These are phyloP conservation scores for Naganishia vishniacii DNA, from an alignment of 768 basidiomycete species.

Conservation along the genomic window DNA sequence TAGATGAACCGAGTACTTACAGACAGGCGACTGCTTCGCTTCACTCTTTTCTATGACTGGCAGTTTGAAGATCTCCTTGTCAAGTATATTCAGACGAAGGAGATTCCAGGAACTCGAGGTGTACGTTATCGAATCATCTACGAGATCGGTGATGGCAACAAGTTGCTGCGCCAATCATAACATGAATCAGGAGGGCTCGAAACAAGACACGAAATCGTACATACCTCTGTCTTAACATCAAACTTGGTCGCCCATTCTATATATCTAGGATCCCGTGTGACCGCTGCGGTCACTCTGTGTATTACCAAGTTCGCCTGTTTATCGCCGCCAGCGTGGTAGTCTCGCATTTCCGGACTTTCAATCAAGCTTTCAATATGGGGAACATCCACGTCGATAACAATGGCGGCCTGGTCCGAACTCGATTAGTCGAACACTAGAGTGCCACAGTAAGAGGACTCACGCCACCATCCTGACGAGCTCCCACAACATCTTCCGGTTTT, in stretches of 20 bases:
- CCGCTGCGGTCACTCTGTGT: slow-evolving; percentile 66
- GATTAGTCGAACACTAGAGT: no score
- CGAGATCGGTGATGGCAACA: slow-evolving; percentile 62
- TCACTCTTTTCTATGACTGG: slow-evolving; percentile 52
- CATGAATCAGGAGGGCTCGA: neutral
- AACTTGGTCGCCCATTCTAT: slow-evolving; percentile 67
- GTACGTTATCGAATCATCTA: slow-evolving; percentile 65
- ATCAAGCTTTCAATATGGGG: slow-evolving; percentile 20
- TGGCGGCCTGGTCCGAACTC: slow-evolving; percentile 51
- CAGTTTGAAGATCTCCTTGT: slow-evolving; percentile 65
- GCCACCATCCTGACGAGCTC: slow-evolving; percentile 36
- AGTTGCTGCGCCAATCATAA: slow-evolving; percentile 58
- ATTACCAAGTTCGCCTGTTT: slow-evolving; percentile 49
- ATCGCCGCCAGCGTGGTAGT: slow-evolving; percentile 14
- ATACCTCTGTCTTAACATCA: slow-evolving; percentile 58
- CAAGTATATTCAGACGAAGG: slow-evolving; percentile 65
- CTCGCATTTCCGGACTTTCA: neutral
- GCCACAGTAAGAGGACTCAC: slow-evolving; percentile 41
- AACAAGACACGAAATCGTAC: slow-evolving; percentile 35
- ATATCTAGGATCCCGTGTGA: slow-evolving; percentile 67
- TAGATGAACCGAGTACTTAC: slow-evolving; percentile 45
- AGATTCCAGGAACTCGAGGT: slow-evolving; percentile 68
- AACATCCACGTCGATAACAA: slow-evolving; percentile 49
- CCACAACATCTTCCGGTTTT: slow-evolving; percentile 42
- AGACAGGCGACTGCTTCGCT: slow-evolving; percentile 33